Evolutionary conservation across 306 rosid genomes (phyloP), one percentile per base, ranked within the genome.

Genomic region (Dryas octopetala): DNA sequence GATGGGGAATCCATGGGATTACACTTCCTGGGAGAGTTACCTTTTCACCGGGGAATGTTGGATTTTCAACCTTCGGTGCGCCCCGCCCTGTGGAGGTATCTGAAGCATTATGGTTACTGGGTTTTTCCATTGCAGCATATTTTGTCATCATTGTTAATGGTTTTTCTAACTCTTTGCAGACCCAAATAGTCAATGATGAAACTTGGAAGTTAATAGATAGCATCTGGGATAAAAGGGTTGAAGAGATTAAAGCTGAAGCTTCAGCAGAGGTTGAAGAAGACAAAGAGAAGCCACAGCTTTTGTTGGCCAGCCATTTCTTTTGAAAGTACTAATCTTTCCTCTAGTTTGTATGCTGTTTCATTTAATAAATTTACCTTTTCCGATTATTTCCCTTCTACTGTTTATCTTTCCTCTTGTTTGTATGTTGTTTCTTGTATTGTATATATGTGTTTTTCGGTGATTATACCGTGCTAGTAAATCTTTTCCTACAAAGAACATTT

Each of bases 1-100:
- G 97, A 57, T 94, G 97, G 98, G 98, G 95, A 83, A 82, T 94
- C 69, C 88, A 94, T 70, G 98, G 98, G 67, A 68, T 82, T 75
- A 78, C 96, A 75, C 96, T 91, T 74, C 96, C 98, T 38, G 98
- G 98, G 63, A 88, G 98, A 89, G 96, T 91, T 72, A 90, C 98
- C 70, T 94, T 94, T 86, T 88, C 93, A 1, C 98, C 98, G 1
- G 98, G 98, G 64, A 84, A 91, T 81, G 96, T 61, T 73, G 98
- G 98, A 60, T 94, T 86, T 83, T 52, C 88, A 7, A 94, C 96
- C 70, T 94, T 94, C 70, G 98, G 98, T 53, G 95, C 98, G 12
- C 88, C 98, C 74, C 85, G 97, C 49, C 98, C 98, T 3, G 85
- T 83, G 83, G 91, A 90, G 97, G 98, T 94, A 83, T 64, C 60